Evolutionary conservation across 306 rosid genomes (phyloP).

Genomic region (Vigna nakashimae): DNA sequence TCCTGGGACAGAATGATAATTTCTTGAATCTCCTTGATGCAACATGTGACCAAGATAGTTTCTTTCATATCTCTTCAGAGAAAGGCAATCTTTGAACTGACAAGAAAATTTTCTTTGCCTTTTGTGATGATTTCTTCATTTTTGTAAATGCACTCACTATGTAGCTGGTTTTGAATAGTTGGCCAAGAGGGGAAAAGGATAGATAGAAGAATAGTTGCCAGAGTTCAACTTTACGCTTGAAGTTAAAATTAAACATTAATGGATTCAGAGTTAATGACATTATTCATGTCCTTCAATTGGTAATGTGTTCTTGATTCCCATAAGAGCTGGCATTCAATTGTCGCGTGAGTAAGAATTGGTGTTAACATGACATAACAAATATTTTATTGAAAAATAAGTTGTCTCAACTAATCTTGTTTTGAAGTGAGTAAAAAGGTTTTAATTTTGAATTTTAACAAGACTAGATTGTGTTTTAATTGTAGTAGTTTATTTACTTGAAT

Average conservation of each 20-base stretch:
- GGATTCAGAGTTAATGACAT: slow-evolving; percentile 20
- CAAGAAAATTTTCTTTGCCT: slow-evolving; percentile 28
- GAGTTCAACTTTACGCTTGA: slow-evolving; percentile 10
- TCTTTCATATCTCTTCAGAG: slow-evolving; percentile 19
- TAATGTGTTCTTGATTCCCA: slow-evolving; percentile 13
- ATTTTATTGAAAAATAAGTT: background rate
- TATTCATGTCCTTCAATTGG: slow-evolving; percentile 17
- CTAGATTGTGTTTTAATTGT: background rate
- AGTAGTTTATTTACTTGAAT: background rate
- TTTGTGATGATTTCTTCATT: slow-evolving; percentile 19
- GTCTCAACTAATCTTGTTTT: background rate
- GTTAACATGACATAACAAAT: background rate
- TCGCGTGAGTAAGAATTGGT: background rate
- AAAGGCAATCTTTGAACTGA: slow-evolving; percentile 35
- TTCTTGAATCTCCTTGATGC: slow-evolving; percentile 45
- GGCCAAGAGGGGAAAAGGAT: slow-evolving; percentile 19
- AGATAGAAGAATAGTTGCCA: slow-evolving; percentile 33
- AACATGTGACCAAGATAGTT: slow-evolving; percentile 39
- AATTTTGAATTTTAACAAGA: background rate
- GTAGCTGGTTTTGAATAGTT: background rate
- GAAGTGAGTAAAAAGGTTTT: background rate
- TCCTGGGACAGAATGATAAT: slow-evolving; percentile 51
- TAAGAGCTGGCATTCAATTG: slow-evolving; percentile 5
- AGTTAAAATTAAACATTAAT: background rate
- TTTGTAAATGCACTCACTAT: slow-evolving; percentile 45